phyloP scores from a whole-genome alignment of 2,329 filamentous ascomycete genomes.

The Aureobasidium mangrovei region DNA sequence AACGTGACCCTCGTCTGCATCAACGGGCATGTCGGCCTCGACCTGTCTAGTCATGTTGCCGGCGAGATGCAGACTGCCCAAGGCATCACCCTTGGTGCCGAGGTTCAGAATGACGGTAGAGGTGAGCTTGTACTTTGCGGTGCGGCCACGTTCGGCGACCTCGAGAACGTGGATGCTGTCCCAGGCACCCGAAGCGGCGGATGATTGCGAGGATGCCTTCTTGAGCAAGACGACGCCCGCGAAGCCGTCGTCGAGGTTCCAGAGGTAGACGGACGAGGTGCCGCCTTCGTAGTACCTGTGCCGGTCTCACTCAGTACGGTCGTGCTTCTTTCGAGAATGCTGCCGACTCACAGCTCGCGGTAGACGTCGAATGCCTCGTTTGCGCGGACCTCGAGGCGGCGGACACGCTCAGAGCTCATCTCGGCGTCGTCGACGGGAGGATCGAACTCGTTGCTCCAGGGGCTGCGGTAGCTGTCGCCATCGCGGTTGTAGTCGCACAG shows the following conservation, averaged over 20 bases:
- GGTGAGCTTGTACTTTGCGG: slow-evolving; percentile 94
- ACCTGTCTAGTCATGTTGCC: slow-evolving; percentile 98
- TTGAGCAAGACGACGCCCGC: slow-evolving; percentile 92
- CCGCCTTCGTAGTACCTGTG: slow-evolving; percentile 82
- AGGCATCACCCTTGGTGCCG: slow-evolving; percentile 54
- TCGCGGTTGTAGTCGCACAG: slow-evolving; percentile 99
- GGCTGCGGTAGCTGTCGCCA: slow-evolving; percentile 92
- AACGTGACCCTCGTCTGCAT: slow-evolving; percentile 53
- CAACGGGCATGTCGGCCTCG: slow-evolving; percentile 77
- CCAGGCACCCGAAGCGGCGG: slow-evolving; percentile 67
- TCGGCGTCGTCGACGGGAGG: slow-evolving; percentile 70
- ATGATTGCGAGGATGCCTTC: slow-evolving; percentile 45
- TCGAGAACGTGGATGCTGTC: slow-evolving; percentile 99
- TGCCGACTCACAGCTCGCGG: slow-evolving; percentile 59
- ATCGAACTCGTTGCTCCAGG: slow-evolving; percentile 99
- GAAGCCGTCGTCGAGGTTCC: slow-evolving; percentile 97
- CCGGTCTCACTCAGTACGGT: not conserved
- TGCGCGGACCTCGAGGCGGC: slow-evolving; percentile 86
- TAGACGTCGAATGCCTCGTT: slow-evolving; percentile 98
- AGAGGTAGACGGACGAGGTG: slow-evolving; percentile 92
- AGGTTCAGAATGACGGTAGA: slow-evolving; percentile 92
- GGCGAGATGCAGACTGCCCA: slow-evolving; percentile 83
- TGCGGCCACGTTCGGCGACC: slow-evolving; percentile 67
- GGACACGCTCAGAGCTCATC: slow-evolving; percentile 79
- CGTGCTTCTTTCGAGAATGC: not conserved